Percentiles rank a stretch among this genome's conserved stretches.
Conservation (phyloP, 164 flowering plant genomes). For the Chimonanthus salicifolius region DNA sequence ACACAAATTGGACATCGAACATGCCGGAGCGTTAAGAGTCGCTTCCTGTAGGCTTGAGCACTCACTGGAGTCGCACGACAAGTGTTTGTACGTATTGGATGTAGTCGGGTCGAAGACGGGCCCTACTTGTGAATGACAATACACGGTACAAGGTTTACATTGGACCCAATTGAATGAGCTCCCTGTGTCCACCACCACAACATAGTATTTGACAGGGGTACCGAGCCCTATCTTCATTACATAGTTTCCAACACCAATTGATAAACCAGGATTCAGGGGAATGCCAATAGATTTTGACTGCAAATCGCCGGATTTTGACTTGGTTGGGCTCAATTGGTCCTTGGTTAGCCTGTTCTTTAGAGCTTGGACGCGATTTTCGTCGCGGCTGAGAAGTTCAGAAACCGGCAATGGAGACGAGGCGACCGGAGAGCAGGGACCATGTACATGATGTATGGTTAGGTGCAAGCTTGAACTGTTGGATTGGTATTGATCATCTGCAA, state of each 20-base stretch:
- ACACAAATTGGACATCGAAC: constrained; percentile 19
- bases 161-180: constrained; percentile 51
- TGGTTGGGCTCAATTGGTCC: background rate
- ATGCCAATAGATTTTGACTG: constrained; percentile 15
- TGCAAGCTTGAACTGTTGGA: constrained; percentile 15
- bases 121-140: constrained; percentile 36
- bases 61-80: constrained; percentile 24
- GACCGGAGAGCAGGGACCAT: constrained; percentile 25
- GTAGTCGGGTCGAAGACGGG: constrained; percentile 27
- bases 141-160: constrained; percentile 37
- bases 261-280: constrained; percentile 24
- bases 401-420: background rate
- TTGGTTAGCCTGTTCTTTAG: constrained; percentile 14
- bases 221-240: constrained; percentile 38
- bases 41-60: constrained; percentile 31
- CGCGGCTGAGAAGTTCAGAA: constrained; percentile 9
- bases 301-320: background rate
- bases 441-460: constrained; percentile 18
- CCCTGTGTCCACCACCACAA: constrained; percentile 47
- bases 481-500: constrained; percentile 13
- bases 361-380: constrained; percentile 14
- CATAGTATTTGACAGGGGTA: constrained; percentile 24
- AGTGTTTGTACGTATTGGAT: constrained; percentile 25
- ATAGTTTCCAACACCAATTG: constrained; percentile 40
- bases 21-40: constrained; percentile 34